These are phyloP conservation scores for Xylaria bambusicola DNA, from an alignment of 495 filamentous ascomycete genomes.

Conservation along the genomic window DNA sequence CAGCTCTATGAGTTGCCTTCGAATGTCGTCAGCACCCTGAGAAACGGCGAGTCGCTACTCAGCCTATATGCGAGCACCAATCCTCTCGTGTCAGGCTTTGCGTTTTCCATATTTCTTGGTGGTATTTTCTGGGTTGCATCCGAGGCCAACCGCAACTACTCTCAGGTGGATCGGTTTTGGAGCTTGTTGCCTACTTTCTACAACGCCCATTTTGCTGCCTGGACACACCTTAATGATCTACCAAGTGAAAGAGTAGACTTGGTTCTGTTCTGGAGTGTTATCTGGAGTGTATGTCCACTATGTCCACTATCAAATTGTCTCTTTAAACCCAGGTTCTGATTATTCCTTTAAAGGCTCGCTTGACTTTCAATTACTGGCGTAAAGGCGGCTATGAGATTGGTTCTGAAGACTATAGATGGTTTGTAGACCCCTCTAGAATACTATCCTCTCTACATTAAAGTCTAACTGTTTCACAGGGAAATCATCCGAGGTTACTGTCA, in stretches of 20 bases:
- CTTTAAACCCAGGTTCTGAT: constrained; percentile 14
- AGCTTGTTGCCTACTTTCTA: constrained; percentile 84
- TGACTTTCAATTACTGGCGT: constrained; percentile 97
- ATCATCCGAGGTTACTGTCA: constrained; percentile 48
- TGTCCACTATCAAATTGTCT: neutral
- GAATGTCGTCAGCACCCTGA: constrained; percentile 58
- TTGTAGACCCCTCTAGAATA: constrained; percentile 12
- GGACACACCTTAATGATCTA: constrained; percentile 73
- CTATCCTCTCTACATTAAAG: constrained; percentile 9
- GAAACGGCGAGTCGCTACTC: constrained; percentile 54
- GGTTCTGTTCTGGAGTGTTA: constrained; percentile 64
- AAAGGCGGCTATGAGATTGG: constrained; percentile 89
- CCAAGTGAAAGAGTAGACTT: constrained; percentile 74
- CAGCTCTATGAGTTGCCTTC: constrained; percentile 74
- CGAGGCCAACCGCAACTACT: constrained; percentile 90
- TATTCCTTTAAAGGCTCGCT: constrained; percentile 48
- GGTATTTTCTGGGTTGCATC: constrained; percentile 69
- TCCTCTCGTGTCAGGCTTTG: constrained; percentile 76
- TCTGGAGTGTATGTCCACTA: constrained; percentile 75
- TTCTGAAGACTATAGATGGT: constrained; percentile 94
- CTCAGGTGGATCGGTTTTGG: constrained; percentile 92
- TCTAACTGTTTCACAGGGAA: constrained; percentile 33
- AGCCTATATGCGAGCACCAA: constrained; percentile 84
- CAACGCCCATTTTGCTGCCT: constrained; percentile 81
- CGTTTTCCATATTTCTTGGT: constrained; percentile 67